phyloP scores from a whole-genome alignment of 257 asterid genomes.

The Jasminum sambac region DNA sequence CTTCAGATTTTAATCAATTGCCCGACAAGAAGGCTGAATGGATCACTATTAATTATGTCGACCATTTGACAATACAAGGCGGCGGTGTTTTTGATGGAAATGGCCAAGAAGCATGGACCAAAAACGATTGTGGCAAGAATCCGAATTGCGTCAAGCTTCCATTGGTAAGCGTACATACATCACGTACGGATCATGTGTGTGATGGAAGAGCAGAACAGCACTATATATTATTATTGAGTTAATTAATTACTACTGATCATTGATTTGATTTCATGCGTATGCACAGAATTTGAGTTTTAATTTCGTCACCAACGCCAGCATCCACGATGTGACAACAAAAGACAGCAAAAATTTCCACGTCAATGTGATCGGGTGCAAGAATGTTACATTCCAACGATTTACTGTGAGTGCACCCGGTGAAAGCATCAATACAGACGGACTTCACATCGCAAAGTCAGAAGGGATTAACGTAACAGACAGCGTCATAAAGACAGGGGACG shows the following conservation, averaged over 20 bases:
- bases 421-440: constrained; percentile 27
- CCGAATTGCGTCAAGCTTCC: constrained; percentile 35
- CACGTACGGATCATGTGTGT: too few relatives aligned
- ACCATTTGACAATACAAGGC: constrained; percentile 42
- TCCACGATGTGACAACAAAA: constrained; percentile 33
- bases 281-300: constrained; percentile 1
- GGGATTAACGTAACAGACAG: constrained; percentile 12
- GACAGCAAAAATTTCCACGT: constrained; percentile 48
- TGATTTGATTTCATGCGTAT: not conserved
- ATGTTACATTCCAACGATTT: constrained; percentile 15
- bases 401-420: not conserved
- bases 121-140: constrained; percentile 41
- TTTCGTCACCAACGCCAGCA: not conserved
- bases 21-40: constrained; percentile 34
- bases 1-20: constrained; percentile 14
- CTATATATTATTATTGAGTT: not conserved
- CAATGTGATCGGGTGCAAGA: constrained; percentile 32
- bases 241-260: too few relatives aligned
- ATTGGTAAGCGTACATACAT: constrained; percentile 9
- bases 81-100: constrained; percentile 50
- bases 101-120: constrained; percentile 42
- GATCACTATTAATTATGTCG: constrained; percentile 39
- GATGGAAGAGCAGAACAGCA: not conserved
- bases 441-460: constrained; percentile 33
- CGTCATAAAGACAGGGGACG: constrained; percentile 30